These are phyloP conservation scores for Neodidymelliopsis sp. DNA, from an alignment of 2,329 filamentous ascomycete genomes.

Conservation along the genomic window DNA sequence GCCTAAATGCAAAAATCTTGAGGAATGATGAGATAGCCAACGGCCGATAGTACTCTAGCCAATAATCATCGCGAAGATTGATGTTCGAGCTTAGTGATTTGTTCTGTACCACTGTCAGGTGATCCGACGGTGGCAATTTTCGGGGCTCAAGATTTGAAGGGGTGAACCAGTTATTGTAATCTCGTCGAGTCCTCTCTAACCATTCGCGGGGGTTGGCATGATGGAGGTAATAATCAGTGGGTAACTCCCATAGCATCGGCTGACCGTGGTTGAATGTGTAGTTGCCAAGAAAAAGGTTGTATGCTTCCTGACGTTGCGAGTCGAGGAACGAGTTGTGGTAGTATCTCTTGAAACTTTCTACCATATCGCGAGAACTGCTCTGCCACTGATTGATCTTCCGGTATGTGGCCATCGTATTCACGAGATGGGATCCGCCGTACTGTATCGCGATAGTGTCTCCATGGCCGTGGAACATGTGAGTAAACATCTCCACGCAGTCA, in stretches of 20 bases:
- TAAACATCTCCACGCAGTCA: slow-evolving; percentile 94
- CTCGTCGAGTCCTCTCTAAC: slow-evolving; percentile 66
- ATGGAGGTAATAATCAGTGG: slow-evolving; percentile 95
- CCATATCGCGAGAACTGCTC: slow-evolving; percentile 96
- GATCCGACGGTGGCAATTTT: slow-evolving; percentile 60
- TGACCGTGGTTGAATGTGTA: slow-evolving; percentile 88
- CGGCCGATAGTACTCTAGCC: slow-evolving; percentile 95
- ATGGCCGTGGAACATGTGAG: slow-evolving; percentile 96
- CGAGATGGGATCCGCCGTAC: slow-evolving; percentile 95
- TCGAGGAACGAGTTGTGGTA: slow-evolving; percentile 99
- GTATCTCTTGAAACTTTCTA: slow-evolving; percentile 98
- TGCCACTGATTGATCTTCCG: slow-evolving; percentile 99
- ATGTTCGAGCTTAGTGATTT: slow-evolving; percentile 47
- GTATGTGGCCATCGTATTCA: slow-evolving; percentile 99
- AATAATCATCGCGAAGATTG: slow-evolving; percentile 86
- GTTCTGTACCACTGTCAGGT: slow-evolving; percentile 47
- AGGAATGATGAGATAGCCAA: slow-evolving; percentile 85
- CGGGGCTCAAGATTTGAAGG: slow-evolving; percentile 73
- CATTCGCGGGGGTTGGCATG: slow-evolving; percentile 82
- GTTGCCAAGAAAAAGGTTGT: slow-evolving; percentile 96
- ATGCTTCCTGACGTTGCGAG: slow-evolving; percentile 96
- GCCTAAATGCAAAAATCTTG: slow-evolving; percentile 91
- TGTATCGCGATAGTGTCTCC: slow-evolving; percentile 98
- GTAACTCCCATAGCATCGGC: slow-evolving; percentile 95
- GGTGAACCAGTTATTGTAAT: slow-evolving; percentile 92